Evolutionary conservation across 805 yeast genomes (phyloP), one percentile per base, ranked within the genome.

Genomic region (Lipomyces lipofer): DNA sequence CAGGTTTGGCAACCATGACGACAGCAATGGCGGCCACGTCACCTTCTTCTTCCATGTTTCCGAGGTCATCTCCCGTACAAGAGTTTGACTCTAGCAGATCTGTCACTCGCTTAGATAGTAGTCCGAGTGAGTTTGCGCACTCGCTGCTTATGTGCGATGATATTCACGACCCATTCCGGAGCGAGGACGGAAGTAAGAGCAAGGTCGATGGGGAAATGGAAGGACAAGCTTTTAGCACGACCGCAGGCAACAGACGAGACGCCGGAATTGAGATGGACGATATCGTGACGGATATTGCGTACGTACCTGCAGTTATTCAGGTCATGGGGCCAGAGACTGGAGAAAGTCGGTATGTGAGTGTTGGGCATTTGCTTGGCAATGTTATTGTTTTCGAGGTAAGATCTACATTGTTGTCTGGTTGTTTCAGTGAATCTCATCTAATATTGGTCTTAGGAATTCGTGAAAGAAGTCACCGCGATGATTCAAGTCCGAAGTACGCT

Each of bases 381-480:
- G 57, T 63, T 25, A 46, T 62, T 12, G 56, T 67, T 8, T 56
- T 55, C 27, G 59, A 56, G 21, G 40, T 36, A 25, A 7, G 40
- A 19, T n/a, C n/a, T n/a, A n/a, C 19, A 36, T 8, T 19, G 10
- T n/a, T 33, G 10, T 36, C 5, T 15, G 12, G 40, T 36, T 36
- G 40, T n/a, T 38, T 15, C 10, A 17, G 43, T 15, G 15, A 38
- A 38, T 12, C 29, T 12, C 19, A 12, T 38, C 43, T 15, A 38
- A 15, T 10, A 22, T 12, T n/a, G 9, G 40, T 13, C 17, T 19
- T 19, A 36, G 40, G 70, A 66, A 46, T 66, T 67, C 36, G 51
- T 63, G 5, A 64, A 66, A 49, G 68, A 67, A 45, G 17, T 66
- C 6, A 55, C 62, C n/a, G 67, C 70, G 4, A 29, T 67, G 35